Base-by-base conservation (phyloP, 768 basidiomycete species). In the Tulasnella sp. region DNA sequence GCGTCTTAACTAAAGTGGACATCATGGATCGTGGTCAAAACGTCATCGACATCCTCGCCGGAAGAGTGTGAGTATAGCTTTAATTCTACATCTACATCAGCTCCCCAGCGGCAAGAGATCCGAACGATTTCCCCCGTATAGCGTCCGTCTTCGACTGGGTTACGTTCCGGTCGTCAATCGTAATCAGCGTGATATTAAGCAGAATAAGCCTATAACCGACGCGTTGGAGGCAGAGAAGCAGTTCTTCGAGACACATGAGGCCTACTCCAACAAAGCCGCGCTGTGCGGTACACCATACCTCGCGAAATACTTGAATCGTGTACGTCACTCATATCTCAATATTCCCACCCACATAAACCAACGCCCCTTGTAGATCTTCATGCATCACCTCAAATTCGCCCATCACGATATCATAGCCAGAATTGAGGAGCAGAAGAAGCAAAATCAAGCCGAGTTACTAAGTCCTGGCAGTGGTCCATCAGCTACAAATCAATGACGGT, bases 1-100 rank as follows among this genome's bases (percentile, higher is more conserved):
- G 96, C 79, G 96, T 99, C n/a, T 74, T 98, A 67, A 99, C 96
- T 13, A 99, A 99, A 73, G 86, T 98, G 53, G 96, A 99, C 72
- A 76, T 99, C 64, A 99, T 99, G 96, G 96, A 99, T 75, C 80
- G 79, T 67, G 96, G 96, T 56, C 98, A 96, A 2, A 95, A 99
- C 70, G 96, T 99, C 41, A 94, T 99, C 29, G 96, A 99, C 71
- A 98, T 99, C 70, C 83, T 99, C 49, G 96, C 96, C 4, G 95
- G 96, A 17, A 30, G 58, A 59, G 49, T 59, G 58, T 59, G 32
- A 34, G 58, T 44, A 29, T n/a, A n/a, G n/a, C n/a, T n/a, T n/a
- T n/a, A n/a, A n/a, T n/a, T n/a, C n/a, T n/a, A n/a, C n/a, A n/a
- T n/a, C n/a, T n/a, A n/a, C n/a, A n/a, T n/a, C n/a, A 23, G 8